Base-by-base conservation (phyloP, 495 filamentous ascomycete genomes). In the Talaromyces liani region DNA sequence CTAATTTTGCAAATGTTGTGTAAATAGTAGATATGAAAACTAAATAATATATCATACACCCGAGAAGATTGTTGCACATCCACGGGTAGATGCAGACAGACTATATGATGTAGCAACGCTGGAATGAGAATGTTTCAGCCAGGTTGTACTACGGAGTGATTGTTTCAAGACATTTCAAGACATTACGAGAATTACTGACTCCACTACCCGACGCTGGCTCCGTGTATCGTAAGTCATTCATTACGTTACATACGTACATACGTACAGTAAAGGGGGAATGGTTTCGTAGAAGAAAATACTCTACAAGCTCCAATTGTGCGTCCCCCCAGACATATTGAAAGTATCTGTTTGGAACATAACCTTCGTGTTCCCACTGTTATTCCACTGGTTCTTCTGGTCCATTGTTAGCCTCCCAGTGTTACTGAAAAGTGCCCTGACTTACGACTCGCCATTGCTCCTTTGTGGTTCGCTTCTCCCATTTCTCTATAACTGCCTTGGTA, bases 401-500 rank as follows among this genome's bases (percentile, higher is more conserved):
- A 36, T 36, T 2, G 10, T 36, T 36, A 36, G 33, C 33, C 33
- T 36, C 33, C 33, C 9, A 36, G 10, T 36, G 33, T 12, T 36
- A 36, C 10, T 36, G 0, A 12, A 36, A 36, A 36, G 1, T 10
- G 9, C 33, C 10, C 9, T 36, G 33, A 36, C 33, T 10, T 36
- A 36, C 33, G 2, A 36, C 33, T 36, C 33, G 33, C 12, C 12
- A 36, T 36, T 36, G 33, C 33, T 36, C 33, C 33, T 36, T 36
- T 2, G 33, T 36, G 33, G 33, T 10, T 36, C 10, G 33, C 33
- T 36, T 36, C 33, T 36, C 33, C 58, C 58, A 60, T 12, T 60
- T n/a, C 14, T 49, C 36, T 18, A 72, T 56, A 33, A 71, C 57
- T 5, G 66, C 69, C 58, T 70, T 73, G 24, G 64, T 62, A 64